These are phyloP conservation scores for Diaporthe batatas DNA, from an alignment of 2,329 filamentous ascomycete genomes.

Conservation along the genomic window DNA sequence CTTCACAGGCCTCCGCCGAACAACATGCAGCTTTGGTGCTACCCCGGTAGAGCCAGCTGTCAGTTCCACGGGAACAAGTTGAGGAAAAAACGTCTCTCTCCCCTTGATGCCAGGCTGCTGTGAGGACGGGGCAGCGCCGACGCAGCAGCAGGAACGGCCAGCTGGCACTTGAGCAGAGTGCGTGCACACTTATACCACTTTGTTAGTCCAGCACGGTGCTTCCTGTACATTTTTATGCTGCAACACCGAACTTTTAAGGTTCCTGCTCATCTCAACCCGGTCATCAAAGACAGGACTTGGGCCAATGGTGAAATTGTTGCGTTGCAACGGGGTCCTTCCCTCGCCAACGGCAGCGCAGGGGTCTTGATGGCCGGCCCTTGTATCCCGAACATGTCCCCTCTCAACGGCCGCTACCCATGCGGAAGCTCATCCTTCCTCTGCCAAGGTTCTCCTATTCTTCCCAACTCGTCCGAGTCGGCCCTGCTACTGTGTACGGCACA, in stretches of 20 bases:
- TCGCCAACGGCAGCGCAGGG: conserved; percentile 23
- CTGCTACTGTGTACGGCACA: background rate
- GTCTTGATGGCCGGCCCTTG: conserved; percentile 21
- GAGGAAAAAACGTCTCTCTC: conserved; percentile 6
- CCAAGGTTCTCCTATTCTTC: conserved; percentile 22
- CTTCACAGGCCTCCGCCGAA: conserved; percentile 10
- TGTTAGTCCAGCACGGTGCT: background rate
- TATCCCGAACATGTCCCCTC: conserved; percentile 28
- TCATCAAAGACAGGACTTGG: conserved; percentile 3
- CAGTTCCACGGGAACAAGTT: conserved; percentile 2
- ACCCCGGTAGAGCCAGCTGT: background rate
- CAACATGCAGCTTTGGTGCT: background rate
- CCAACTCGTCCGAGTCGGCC: conserved; percentile 30
- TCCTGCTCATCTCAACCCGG: background rate
- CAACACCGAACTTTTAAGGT: background rate
- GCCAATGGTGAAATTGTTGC: conserved; percentile 5
- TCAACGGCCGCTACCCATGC: conserved; percentile 17
- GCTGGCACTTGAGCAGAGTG: background rate
- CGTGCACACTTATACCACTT: background rate
- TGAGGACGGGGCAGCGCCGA: conserved; percentile 1
- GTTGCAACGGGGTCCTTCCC: conserved; percentile 25
- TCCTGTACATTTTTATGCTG: background rate
- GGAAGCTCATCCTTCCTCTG: conserved; percentile 16
- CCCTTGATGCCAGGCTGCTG: background rate
- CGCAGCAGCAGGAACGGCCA: background rate